These are phyloP conservation scores for Lachancea kluyveri DNA, from an alignment of 805 yeast species.

Conservation along the genomic window DNA sequence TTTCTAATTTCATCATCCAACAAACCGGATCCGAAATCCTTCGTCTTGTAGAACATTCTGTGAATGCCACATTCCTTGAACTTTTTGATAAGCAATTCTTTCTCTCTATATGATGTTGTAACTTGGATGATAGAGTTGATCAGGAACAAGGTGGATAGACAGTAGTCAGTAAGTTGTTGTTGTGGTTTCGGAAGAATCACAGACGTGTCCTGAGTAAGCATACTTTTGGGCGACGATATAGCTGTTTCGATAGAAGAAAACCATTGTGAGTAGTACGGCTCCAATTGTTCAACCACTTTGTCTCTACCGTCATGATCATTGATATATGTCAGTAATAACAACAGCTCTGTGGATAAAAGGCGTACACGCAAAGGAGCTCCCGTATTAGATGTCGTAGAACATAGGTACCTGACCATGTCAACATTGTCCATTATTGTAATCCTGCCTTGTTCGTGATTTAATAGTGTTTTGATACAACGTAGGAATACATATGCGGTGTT, in stretches of 20 bases:
- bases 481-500: constrained; percentile 20
- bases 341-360: constrained; percentile 19
- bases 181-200: constrained; percentile 13
- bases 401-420: constrained; percentile 14
- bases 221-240: constrained; percentile 4
- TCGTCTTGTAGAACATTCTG: constrained; percentile 45
- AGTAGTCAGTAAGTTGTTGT: constrained; percentile 53
- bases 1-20: constrained; percentile 61
- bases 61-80: constrained; percentile 53
- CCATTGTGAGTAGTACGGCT: constrained; percentile 10
- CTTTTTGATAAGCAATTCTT: constrained; percentile 50
- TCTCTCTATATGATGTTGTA: constrained; percentile 32
- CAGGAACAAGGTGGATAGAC: constrained; percentile 62
- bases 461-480: constrained; percentile 23
- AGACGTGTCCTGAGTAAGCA: background rate
- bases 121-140: constrained; percentile 56
- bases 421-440: constrained; percentile 9
- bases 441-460: constrained; percentile 18
- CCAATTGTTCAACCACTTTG: constrained; percentile 11
- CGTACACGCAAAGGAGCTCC: constrained; percentile 13
- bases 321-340: constrained; percentile 23
- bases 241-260: constrained; percentile 8
- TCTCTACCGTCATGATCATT: constrained; percentile 23
- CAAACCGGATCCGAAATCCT: constrained; percentile 47
- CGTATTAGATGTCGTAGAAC: constrained; percentile 10